A percentile compares a stretch with the other conserved stretches of the same genome.
These are phyloP conservation scores for Yarrowia porcina DNA, from an alignment of 805 yeast species.

Conservation along the genomic window DNA sequence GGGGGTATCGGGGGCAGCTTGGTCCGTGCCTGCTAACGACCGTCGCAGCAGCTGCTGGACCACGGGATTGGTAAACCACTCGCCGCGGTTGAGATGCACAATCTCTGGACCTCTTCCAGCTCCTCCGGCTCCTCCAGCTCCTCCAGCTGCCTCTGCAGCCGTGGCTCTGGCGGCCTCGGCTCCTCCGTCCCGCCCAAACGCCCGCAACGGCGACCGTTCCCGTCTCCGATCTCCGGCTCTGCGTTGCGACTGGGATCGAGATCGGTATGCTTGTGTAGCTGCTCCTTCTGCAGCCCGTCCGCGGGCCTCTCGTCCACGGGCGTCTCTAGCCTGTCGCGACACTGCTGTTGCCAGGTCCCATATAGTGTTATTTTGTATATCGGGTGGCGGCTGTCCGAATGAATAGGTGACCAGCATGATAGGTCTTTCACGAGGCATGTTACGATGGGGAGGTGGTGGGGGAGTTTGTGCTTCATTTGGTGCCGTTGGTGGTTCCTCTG, in stretches of 20 bases:
- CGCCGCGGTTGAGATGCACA: conserved; percentile 1
- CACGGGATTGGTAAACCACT: neutral
- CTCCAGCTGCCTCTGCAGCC: neutral
- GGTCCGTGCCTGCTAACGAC: neutral
- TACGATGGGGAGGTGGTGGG: neutral
- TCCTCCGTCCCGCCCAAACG: neutral
- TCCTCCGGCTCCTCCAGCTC: neutral
- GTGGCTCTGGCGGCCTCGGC: neutral
- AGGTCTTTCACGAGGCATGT: neutral
- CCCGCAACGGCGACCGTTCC: conserved; percentile 1
- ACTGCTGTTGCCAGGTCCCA: neutral
- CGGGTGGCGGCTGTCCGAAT: neutral
- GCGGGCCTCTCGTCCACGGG: neutral
- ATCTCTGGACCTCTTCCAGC: too few relatives aligned
- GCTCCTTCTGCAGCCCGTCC: neutral
- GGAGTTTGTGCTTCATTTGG: neutral
- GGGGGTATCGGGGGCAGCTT: neutral
- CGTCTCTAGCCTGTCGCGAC: neutral
- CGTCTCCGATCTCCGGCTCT: neutral
- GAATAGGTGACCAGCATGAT: conserved; percentile 11
- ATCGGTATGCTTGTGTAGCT: conserved; percentile 10
- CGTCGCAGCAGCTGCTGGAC: conserved; percentile 7
- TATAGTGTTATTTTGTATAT: neutral
- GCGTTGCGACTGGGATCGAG: conserved; percentile 7
- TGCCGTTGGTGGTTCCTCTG: neutral